These are phyloP conservation scores for Quercus bicolor DNA, from an alignment of 306 rosid species.

Conservation along the genomic window DNA sequence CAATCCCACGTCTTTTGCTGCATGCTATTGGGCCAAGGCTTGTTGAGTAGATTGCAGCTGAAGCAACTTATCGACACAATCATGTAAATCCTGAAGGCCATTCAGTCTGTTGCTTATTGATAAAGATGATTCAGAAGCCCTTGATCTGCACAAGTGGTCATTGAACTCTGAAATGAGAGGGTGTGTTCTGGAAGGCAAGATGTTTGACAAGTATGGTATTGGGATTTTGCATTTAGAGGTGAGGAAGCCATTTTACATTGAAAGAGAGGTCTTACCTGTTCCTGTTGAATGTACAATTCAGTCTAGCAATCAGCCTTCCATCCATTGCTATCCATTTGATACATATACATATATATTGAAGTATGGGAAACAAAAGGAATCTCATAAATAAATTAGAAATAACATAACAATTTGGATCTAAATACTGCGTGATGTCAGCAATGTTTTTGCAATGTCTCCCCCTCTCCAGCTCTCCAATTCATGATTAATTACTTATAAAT, in stretches of 20 bases:
- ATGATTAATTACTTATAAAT: neutral
- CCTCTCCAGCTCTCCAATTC: neutral
- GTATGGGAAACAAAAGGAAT: neutral
- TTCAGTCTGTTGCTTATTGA: conserved; percentile 18
- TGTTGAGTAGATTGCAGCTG: conserved; percentile 31
- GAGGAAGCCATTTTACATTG: neutral
- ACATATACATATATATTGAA: neutral
- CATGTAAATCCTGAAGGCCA: conserved; percentile 27
- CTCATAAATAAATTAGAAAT: neutral
- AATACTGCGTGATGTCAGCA: no score
- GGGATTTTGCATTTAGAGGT: neutral
- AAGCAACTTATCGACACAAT: conserved; percentile 22
- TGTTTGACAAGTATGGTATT: neutral
- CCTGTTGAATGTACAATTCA: neutral
- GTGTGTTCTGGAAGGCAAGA: neutral
- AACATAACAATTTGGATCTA: no score
- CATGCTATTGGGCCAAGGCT: conserved; percentile 17
- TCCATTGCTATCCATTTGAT: neutral
- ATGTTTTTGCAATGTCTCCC: no score
- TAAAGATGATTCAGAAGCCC: conserved; percentile 15
- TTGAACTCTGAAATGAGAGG: neutral
- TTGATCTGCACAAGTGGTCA: conserved; percentile 20
- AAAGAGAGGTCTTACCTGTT: neutral
- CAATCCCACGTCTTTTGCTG: conserved; percentile 25
- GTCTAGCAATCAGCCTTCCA: neutral